Evolutionary conservation across 1,139 yeast species (phyloP).

Genomic region (Taphrina betulina): DNA sequence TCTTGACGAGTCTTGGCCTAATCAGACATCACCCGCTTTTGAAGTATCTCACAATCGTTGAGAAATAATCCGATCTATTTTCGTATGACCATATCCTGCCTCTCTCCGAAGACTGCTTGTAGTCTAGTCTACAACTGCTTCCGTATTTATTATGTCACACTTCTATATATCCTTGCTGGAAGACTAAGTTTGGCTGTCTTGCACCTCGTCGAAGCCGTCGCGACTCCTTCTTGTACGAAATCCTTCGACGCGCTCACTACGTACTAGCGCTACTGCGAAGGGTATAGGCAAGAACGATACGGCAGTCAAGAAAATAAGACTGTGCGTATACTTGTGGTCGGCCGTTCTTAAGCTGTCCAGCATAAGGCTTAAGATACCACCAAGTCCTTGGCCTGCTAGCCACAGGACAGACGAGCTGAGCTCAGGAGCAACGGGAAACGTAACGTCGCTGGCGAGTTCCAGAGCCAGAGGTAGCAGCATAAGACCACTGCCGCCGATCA

Average conservation of each 20-base stretch:
- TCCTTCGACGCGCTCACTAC: constrained; percentile 1
- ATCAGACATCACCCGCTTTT: too few relatives aligned
- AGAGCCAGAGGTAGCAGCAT: constrained; percentile 44
- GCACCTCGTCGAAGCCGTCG: too few relatives aligned
- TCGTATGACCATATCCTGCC: too few relatives aligned
- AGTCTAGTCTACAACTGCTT: too few relatives aligned
- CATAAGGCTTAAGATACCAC: constrained; percentile 44
- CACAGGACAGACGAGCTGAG: constrained; percentile 44
- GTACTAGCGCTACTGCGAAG: constrained; percentile 1
- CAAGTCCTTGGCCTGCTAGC: constrained; percentile 45
- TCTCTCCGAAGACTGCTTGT: too few relatives aligned
- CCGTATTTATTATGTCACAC: too few relatives aligned
- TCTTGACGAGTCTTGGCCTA: too few relatives aligned
- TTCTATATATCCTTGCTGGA: too few relatives aligned
- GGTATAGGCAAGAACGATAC: constrained; percentile 4
- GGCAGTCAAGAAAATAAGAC: constrained; percentile 2
- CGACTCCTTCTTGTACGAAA: too few relatives aligned
- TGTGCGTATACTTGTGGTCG: constrained; percentile 10
- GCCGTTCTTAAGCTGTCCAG: constrained; percentile 42
- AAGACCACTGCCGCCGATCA: constrained; percentile 45
- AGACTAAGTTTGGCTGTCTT: too few relatives aligned
- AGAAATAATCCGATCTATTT: too few relatives aligned
- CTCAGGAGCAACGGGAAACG: constrained; percentile 40
- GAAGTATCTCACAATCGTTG: too few relatives aligned
- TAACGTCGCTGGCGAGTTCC: constrained; percentile 44